These are phyloP conservation scores for Corymbia maculata DNA, from an alignment of 345 rosid genomes.

Conservation along the genomic window DNA sequence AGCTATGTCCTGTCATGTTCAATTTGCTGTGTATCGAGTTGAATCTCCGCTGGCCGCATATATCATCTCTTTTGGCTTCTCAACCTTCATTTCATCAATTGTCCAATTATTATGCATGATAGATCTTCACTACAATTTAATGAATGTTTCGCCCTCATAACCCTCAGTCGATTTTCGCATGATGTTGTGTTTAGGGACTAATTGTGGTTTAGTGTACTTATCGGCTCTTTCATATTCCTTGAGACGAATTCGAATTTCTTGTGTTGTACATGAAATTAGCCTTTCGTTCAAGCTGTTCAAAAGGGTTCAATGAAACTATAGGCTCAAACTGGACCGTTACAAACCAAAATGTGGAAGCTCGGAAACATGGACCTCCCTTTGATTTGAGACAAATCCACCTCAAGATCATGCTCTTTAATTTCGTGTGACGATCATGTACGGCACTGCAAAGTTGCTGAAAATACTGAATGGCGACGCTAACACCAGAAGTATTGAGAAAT, in stretches of 20 bases:
- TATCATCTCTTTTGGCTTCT: neutral
- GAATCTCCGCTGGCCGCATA: neutral
- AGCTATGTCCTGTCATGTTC: neutral
- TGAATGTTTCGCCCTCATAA: neutral
- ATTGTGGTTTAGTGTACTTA: neutral
- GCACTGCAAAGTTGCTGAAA: too few species aligned
- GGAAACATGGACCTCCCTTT: neutral
- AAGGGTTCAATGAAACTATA: neutral
- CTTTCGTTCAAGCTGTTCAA: neutral
- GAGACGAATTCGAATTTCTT: neutral
- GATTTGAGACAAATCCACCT: neutral
- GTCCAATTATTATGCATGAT: neutral
- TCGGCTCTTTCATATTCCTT: neutral
- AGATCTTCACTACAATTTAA: neutral
- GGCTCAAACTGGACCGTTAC: neutral
- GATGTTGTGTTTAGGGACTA: neutral
- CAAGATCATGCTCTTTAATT: neutral
- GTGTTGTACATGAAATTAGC: fast-evolving
- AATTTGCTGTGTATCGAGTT: neutral
- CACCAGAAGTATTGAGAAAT: neutral
- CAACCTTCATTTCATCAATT: neutral
- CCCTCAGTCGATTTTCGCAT: neutral
- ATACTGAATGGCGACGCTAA: neutral
- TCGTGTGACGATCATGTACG: too few species aligned
- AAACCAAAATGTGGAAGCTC: neutral